Evolutionary conservation across 2,329 filamentous ascomycete genomes (phyloP).

Genomic region (Penicillium sp.): DNA sequence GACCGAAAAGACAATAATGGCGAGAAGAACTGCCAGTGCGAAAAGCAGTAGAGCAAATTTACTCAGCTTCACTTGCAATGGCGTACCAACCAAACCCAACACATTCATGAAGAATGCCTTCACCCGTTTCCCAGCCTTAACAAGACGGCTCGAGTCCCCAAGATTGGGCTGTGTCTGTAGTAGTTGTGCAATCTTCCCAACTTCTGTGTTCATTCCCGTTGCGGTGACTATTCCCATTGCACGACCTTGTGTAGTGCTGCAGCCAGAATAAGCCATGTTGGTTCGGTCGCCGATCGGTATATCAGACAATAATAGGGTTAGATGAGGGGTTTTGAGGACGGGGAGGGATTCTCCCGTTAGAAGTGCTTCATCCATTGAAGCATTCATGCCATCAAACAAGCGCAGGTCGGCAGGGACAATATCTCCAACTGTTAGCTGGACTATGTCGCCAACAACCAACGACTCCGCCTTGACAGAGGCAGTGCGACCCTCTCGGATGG

Average conservation of each 20-base stretch:
- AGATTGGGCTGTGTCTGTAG: slow-evolving; percentile 50
- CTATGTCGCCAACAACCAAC: slow-evolving; percentile 59
- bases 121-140: slow-evolving; percentile 36
- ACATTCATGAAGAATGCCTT: slow-evolving; percentile 49
- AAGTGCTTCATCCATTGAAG: slow-evolving; percentile 68
- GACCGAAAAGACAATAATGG: slow-evolving; percentile 61
- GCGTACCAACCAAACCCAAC: slow-evolving; percentile 64
- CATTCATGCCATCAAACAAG: slow-evolving; percentile 61
- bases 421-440: slow-evolving; percentile 52
- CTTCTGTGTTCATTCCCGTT: slow-evolving; percentile 60
- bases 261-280: slow-evolving; percentile 61
- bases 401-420: slow-evolving; percentile 59
- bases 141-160: slow-evolving; percentile 11
- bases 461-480: slow-evolving; percentile 53
- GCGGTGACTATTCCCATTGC: slow-evolving; percentile 58
- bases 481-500: slow-evolving; percentile 55
- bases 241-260: slow-evolving; percentile 58
- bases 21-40: slow-evolving; percentile 62
- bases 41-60: slow-evolving; percentile 82
- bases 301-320: slow-evolving; percentile 24
- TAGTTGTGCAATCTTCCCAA: slow-evolving; percentile 58
- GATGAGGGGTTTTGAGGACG: slow-evolving; percentile 51
- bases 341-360: slow-evolving; percentile 61
- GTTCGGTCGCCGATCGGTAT: slow-evolving; percentile 53
- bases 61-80: slow-evolving; percentile 78